Evolutionary conservation across 2,329 filamentous ascomycete species (phyloP).

Genomic region (Fusarium agapanthi): DNA sequence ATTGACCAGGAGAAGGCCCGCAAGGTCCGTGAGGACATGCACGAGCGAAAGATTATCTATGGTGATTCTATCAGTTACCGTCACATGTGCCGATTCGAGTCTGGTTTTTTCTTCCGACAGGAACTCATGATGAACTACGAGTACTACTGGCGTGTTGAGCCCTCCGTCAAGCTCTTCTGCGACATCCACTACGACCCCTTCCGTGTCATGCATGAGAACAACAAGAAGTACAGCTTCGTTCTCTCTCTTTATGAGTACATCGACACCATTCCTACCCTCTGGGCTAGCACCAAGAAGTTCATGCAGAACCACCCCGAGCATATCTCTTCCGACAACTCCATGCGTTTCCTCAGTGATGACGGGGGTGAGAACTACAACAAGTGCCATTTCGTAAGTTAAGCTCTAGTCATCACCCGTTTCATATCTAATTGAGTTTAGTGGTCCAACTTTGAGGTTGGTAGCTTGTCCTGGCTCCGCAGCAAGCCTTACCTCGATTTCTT

Average conservation of each 20-base stretch:
- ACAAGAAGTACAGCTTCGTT: constrained; percentile 98
- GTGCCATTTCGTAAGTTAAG: constrained; percentile 85
- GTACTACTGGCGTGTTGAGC: constrained; percentile 99
- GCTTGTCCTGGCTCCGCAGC: constrained; percentile 91
- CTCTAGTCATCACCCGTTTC: neutral
- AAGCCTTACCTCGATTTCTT: constrained; percentile 92
- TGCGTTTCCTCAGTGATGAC: constrained; percentile 92
- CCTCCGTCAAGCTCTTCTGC: constrained; percentile 94
- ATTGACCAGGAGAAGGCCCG: constrained; percentile 95
- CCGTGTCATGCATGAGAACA: constrained; percentile 93
- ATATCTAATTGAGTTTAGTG: constrained; percentile 65
- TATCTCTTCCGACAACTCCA: constrained; percentile 82
- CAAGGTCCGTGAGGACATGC: constrained; percentile 94
- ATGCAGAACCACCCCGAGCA: constrained; percentile 91
- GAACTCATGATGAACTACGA: constrained; percentile 94
- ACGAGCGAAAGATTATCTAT: constrained; percentile 94
- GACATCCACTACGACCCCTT: constrained; percentile 97
- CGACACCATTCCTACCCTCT: constrained; percentile 94
- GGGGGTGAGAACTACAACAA: constrained; percentile 92
- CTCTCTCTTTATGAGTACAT: constrained; percentile 96
- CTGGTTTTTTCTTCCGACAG: constrained; percentile 98
- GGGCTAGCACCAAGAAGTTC: constrained; percentile 95
- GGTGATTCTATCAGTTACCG: constrained; percentile 96
- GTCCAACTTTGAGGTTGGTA: constrained; percentile 99
- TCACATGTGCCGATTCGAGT: constrained; percentile 99